phyloP scores from a whole-genome alignment of 139 green algal genomes.

The Haematococcus sp. region DNA sequence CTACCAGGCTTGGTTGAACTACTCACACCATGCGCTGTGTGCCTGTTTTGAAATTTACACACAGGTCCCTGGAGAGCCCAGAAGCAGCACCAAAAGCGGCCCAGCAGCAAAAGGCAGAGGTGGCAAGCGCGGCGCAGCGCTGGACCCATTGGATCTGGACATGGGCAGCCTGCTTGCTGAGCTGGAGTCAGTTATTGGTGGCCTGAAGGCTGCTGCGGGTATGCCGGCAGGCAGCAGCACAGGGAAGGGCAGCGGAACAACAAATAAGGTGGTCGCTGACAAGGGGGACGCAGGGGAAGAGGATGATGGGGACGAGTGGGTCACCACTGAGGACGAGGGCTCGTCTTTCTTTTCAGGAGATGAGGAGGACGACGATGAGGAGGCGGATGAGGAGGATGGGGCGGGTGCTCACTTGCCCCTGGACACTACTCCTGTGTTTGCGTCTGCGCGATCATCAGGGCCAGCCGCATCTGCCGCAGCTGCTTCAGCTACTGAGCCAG shows the following conservation, averaged over 20 bases:
- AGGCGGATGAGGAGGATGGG: conserved; percentile 12
- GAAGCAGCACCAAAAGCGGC: too few species aligned
- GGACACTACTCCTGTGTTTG: too few species aligned
- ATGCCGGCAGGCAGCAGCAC: background rate
- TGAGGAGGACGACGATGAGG: conserved; percentile 19
- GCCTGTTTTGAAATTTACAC: too few species aligned
- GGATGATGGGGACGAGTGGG: conserved; percentile 18
- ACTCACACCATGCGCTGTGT: too few species aligned
- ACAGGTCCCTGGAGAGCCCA: too few species aligned
- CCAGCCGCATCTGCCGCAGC: too few species aligned
- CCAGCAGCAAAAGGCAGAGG: background rate
- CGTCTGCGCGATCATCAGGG: too few species aligned
- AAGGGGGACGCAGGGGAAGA: background rate
- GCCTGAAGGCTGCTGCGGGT: too few species aligned
- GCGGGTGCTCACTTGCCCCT: background rate
- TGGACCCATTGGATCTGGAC: background rate
- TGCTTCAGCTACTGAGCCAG: too few species aligned
- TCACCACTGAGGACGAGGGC: conserved; percentile 18
- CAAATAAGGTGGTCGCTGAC: too few species aligned
- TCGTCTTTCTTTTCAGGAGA: conserved; percentile 42
- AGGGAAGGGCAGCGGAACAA: background rate
- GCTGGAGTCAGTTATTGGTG: background rate
- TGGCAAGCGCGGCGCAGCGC: background rate
- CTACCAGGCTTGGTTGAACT: too few species aligned
- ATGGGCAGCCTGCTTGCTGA: background rate